A percentile compares a stretch with the other conserved stretches of the same genome.
phyloP scores from a whole-genome alignment of 306 rosid genomes.

The Trifolium repens region DNA sequence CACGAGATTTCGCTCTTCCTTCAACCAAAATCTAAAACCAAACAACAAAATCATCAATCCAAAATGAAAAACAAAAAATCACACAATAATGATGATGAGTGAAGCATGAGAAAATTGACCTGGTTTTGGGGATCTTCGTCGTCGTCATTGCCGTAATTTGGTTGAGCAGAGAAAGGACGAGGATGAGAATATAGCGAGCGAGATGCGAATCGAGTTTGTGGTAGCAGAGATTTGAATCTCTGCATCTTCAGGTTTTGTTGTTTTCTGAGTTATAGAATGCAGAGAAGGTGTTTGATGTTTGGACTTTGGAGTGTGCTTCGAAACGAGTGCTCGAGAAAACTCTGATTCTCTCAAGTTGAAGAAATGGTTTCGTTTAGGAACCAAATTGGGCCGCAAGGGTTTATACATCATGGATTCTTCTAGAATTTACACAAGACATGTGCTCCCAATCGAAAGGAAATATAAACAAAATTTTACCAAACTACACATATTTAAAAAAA shows the following conservation, averaged over 20 bases:
- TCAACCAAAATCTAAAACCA: slow-evolving; percentile 73
- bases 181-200: slow-evolving; percentile 45
- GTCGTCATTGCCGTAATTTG: slow-evolving; percentile 46
- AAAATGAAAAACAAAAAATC: not conserved
- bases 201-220: slow-evolving; percentile 44
- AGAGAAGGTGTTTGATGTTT: slow-evolving; percentile 44
- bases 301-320: slow-evolving; percentile 4
- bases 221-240: slow-evolving; percentile 61
- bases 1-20: slow-evolving; percentile 84
- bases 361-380: slow-evolving; percentile 6
- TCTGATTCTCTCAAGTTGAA: slow-evolving; percentile 6
- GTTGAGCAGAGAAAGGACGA: slow-evolving; percentile 67
- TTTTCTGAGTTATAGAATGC: slow-evolving; percentile 8
- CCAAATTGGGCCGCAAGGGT: slow-evolving; percentile 9
- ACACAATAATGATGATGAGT: too few relatives aligned
- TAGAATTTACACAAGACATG: too few relatives aligned
- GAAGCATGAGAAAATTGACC: slow-evolving; percentile 47
- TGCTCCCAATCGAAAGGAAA: too few relatives aligned
- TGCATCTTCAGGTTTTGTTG: slow-evolving; percentile 55
- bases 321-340: not conserved
- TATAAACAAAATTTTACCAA: too few relatives aligned
- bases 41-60: not conserved
- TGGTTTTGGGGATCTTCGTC: slow-evolving; percentile 57
- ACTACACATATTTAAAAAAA: too few relatives aligned
- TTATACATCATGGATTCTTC: too few relatives aligned